Evolutionary conservation across 2,329 filamentous ascomycete genomes (phyloP).

Genomic region (Botryotinia calthae): DNA sequence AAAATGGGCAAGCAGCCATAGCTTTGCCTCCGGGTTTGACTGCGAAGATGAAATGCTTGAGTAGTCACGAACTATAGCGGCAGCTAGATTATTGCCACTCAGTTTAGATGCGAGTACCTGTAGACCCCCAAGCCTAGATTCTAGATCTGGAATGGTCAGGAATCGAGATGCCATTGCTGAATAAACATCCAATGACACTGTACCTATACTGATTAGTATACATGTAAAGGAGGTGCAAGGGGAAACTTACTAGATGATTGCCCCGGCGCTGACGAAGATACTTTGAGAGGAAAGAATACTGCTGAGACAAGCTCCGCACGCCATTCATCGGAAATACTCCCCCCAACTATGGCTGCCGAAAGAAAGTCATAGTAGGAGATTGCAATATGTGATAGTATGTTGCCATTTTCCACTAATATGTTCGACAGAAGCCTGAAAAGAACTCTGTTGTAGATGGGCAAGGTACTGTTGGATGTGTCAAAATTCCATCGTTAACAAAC

Average conservation of each 20-base stretch:
- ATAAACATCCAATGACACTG: constrained; percentile 29
- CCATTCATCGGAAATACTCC: not conserved
- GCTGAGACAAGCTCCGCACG: constrained; percentile 10
- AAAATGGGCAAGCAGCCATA: constrained; percentile 68
- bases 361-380: constrained; percentile 36
- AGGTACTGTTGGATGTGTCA: constrained; percentile 13
- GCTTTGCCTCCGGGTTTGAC: constrained; percentile 41
- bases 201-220: constrained; percentile 24
- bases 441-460: constrained; percentile 6
- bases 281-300: not conserved
- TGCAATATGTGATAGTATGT: constrained; percentile 32
- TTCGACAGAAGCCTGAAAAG: constrained; percentile 33
- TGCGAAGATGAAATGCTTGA: constrained; percentile 28
- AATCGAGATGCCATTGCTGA: constrained; percentile 36
- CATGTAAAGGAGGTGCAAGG: not conserved
- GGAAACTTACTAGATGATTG: not conserved
- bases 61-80: constrained; percentile 31
- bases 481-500: not conserved
- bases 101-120: constrained; percentile 31
- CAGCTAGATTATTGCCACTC: constrained; percentile 33
- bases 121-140: constrained; percentile 28
- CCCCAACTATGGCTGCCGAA: constrained; percentile 28
- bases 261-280: not conserved
- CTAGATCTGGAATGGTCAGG: constrained; percentile 36
- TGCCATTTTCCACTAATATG: constrained; percentile 28